Conservation (phyloP, 2,329 filamentous ascomycete genomes). For the Blastomyces parvus region DNA sequence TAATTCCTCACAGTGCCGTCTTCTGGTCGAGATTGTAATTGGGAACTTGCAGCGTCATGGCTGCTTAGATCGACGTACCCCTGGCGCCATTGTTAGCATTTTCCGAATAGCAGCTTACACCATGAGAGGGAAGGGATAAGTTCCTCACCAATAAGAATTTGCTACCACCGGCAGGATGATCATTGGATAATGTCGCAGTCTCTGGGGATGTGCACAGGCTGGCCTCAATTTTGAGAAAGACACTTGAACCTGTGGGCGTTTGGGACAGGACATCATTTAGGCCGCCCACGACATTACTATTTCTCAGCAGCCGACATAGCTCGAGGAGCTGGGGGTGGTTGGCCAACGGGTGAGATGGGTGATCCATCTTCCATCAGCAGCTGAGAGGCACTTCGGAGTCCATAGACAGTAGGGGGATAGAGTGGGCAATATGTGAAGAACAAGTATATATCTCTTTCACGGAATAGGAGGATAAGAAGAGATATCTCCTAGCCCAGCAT, state of each 20-base stretch:
- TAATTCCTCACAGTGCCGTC: not conserved
- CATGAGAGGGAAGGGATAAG: not conserved
- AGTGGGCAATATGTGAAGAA: not conserved
- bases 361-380: not conserved
- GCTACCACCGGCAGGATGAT: not conserved
- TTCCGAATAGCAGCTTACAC: not conserved
- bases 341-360: not conserved
- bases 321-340: not conserved
- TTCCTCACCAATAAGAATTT: constrained; percentile 7
- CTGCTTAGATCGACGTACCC: constrained; percentile 6
- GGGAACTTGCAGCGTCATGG: not conserved
- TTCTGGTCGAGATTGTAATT: not conserved
- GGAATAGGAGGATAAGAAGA: not conserved
- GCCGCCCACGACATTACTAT: not conserved
- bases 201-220: constrained; percentile 2
- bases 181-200: not conserved
- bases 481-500: too few relatives aligned
- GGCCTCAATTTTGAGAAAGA: constrained; percentile 1
- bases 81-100: not conserved
- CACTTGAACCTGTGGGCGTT: not conserved
- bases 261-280: not conserved
- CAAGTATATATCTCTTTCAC: not conserved
- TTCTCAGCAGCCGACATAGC: constrained; percentile 3
- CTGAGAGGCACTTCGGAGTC: not conserved
- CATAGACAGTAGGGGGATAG: not conserved